These are phyloP conservation scores for Rhizophora mangle DNA, from an alignment of 345 rosid genomes.

Conservation along the genomic window DNA sequence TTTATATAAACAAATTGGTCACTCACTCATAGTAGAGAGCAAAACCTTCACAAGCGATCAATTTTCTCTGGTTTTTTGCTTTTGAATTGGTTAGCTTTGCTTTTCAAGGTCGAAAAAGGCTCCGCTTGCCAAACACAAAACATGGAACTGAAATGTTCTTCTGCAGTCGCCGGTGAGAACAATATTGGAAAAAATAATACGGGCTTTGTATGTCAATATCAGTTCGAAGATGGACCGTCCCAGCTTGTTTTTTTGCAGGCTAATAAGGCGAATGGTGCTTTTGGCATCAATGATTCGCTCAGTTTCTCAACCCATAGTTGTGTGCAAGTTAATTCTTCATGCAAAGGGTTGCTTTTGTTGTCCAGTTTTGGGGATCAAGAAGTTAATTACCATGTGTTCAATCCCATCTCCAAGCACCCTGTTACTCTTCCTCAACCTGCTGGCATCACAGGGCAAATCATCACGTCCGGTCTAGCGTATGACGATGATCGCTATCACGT, in stretches of 20 bases:
- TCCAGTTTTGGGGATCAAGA: not conserved
- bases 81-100: no score
- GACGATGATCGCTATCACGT: constrained; percentile 12
- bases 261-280: not conserved
- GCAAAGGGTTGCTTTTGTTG: constrained; percentile 16
- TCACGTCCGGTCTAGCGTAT: constrained; percentile 19
- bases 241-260: constrained; percentile 13
- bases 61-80: no score
- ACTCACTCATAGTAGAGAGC: no score
- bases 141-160: not conserved
- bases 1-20: no score
- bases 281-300: not conserved
- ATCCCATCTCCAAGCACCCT: constrained; percentile 3
- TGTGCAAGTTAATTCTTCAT: constrained; percentile 7
- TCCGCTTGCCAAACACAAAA: not conserved
- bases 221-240: constrained; percentile 4
- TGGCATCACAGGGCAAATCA: not conserved
- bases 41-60: no score
- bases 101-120: no score
- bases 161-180: not conserved
- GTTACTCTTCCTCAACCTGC: constrained; percentile 10
- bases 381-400: constrained; percentile 14
- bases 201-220: constrained; percentile 19
- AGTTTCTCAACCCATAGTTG: constrained; percentile 12
- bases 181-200: not conserved